Evolutionary conservation across 2,329 filamentous ascomycete genomes (phyloP), one percentile per base, ranked within the genome.

Genomic region (Exutisphaerella laricina): DNA sequence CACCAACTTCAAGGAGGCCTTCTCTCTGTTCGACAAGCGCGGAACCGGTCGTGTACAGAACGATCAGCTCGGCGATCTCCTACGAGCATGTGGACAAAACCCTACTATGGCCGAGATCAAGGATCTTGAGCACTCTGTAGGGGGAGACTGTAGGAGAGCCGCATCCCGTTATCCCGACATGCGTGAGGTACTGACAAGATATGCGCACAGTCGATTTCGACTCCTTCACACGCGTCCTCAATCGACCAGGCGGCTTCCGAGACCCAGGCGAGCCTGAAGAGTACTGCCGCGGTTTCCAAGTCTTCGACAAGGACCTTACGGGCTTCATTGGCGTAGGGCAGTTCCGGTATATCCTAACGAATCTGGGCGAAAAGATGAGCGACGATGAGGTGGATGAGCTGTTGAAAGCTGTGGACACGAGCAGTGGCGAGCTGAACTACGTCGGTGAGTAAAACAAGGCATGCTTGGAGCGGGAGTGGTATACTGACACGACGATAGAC

Each of bases 1-100:
- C 74, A 97, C 92, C 72, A 97, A 98, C 84, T 98, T 97, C 87
- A 97, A 97, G 78, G 92, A 98, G 83, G 92, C 92, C 58, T 98
- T 98, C 72, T 89, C 89, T 61, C 85, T 98, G 67, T 98, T 97
- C 77, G 92, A 98, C 78, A 97, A 96, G 82, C 90, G 92, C 69
- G 92, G 92, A 65, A 94, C 87, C 66, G 89, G 90, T 64, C 89
- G 89, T 59, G 92, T 97, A 58, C 71, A 85, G 29, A 75, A 89
- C 66, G 85, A 90, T 56, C 84, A 83, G 53, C 80, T 98, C 44
- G 92, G 92, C 58, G 92, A 98, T 67, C 79, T 98, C 48, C 81
- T 98, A 56, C 85, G 92, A 65, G 92, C 92, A 42, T 98, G 92
- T 66, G 92, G 92, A 35, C 92, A 98, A 75, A 98, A 98, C 72